Conservation (phyloP, 345 rosid genomes). For the Bretschneidera sinensis region DNA sequence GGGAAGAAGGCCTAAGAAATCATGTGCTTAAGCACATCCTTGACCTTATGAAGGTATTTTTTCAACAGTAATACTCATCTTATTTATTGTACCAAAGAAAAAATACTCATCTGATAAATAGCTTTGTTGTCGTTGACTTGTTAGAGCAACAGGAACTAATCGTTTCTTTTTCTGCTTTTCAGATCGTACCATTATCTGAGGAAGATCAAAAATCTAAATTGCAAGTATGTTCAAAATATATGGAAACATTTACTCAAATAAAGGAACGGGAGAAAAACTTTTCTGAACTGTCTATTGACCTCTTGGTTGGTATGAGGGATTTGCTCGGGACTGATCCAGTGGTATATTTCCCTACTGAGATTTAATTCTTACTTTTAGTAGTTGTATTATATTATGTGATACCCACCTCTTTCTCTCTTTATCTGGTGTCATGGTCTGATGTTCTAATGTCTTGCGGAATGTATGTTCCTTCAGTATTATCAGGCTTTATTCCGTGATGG, state of each 20-base stretch:
- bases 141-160: constrained; percentile 3
- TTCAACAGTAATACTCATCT: constrained; percentile 8
- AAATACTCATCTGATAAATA: no score
- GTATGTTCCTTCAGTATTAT: constrained; percentile 59
- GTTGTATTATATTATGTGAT: neutral
- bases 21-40: constrained; percentile 57
- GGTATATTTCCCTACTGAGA: constrained; percentile 37
- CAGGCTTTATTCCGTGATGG: constrained; percentile 86
- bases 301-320: constrained; percentile 81
- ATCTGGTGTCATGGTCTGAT: constrained; percentile 14
- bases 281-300: constrained; percentile 60
- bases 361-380: neutral
- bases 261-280: constrained; percentile 69
- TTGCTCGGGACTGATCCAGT: constrained; percentile 49
- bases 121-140: constrained; percentile 8
- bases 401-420: constrained; percentile 4
- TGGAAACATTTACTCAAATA: constrained; percentile 82
- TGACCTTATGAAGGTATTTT: constrained; percentile 76
- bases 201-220: constrained; percentile 69
- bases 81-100: no score
- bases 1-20: constrained; percentile 72
- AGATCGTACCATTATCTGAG: constrained; percentile 49
- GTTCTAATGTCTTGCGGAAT: constrained; percentile 17
- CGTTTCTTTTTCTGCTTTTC: constrained; percentile 19
- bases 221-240: constrained; percentile 77